Evolutionary conservation across 1,284 basidiomycete species (phyloP).

Genomic region (Sparassis latifolia): DNA sequence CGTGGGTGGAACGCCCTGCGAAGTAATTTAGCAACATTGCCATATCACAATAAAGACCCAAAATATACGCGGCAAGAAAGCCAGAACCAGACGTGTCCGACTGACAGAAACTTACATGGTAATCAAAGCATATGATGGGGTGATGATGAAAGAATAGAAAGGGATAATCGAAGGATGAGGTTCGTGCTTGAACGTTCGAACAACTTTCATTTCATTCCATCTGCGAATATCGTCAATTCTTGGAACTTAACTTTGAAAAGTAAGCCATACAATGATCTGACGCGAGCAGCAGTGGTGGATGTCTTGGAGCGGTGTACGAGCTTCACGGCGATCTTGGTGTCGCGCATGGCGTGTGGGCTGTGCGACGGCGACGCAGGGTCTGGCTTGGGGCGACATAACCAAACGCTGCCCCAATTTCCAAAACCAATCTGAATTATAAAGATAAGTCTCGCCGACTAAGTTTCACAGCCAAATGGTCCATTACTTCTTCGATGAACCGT

Average conservation of each 20-base stretch:
- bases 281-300: slow-evolving; percentile 78
- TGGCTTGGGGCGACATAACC: slow-evolving; percentile 62
- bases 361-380: slow-evolving; percentile 31
- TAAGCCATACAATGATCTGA: slow-evolving; percentile 69
- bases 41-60: not conserved
- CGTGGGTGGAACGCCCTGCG: slow-evolving; percentile 69
- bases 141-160: slow-evolving; percentile 91
- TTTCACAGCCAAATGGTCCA: slow-evolving; percentile 3
- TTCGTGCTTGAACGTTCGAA: slow-evolving; percentile 72
- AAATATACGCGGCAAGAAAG: slow-evolving; percentile 1
- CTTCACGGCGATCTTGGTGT: slow-evolving; percentile 75
- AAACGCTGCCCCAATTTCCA: slow-evolving; percentile 85
- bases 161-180: slow-evolving; percentile 86
- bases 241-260: not conserved
- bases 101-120: slow-evolving; percentile 61
- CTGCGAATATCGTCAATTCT: slow-evolving; percentile 27
- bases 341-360: slow-evolving; percentile 11
- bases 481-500: slow-evolving; percentile 70
- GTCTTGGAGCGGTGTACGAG: slow-evolving; percentile 79
- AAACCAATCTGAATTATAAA: slow-evolving; percentile 59
- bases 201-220: slow-evolving; percentile 95
- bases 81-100: not conserved
- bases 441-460: slow-evolving; percentile 1
- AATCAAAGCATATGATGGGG: slow-evolving; percentile 81
- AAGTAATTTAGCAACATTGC: slow-evolving; percentile 7